A percentile compares a stretch with the other conserved stretches of the same genome.
These are phyloP conservation scores for Polychaeton citri DNA, from an alignment of 2,329 filamentous ascomycete genomes.

Conservation along the genomic window DNA sequence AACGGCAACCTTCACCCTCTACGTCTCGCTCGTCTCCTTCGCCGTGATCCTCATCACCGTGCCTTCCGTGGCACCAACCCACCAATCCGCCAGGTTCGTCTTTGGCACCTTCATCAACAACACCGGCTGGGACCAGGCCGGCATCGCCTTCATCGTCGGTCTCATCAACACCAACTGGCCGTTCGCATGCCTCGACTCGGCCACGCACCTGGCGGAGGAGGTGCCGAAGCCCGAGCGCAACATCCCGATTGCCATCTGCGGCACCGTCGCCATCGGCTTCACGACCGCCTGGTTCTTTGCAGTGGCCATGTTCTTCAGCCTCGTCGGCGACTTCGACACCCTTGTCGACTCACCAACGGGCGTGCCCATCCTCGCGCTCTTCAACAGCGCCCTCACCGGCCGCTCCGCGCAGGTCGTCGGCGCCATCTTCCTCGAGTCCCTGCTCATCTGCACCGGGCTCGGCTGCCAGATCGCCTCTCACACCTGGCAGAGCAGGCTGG, in stretches of 20 bases:
- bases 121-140: conserved; percentile 33
- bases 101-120: conserved; percentile 40
- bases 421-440: conserved; percentile 33
- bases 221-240: conserved; percentile 32
- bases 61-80: conserved; percentile 28
- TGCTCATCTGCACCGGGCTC: conserved; percentile 37
- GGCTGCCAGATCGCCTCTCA: conserved; percentile 43
- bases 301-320: conserved; percentile 37
- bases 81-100: conserved; percentile 35
- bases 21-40: conserved; percentile 36
- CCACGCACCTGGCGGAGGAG: conserved; percentile 39
- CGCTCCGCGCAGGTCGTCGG: conserved; percentile 34
- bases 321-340: conserved; percentile 28
- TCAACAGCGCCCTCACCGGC: conserved; percentile 29
- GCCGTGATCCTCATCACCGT: conserved; percentile 36
- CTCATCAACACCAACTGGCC: conserved; percentile 33
- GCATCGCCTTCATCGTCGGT: conserved; percentile 39
- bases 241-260: conserved; percentile 38
- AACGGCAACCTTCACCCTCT: conserved; percentile 31
- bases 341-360: conserved; percentile 28
- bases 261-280: conserved; percentile 36
- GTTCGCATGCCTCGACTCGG: conserved; percentile 38
- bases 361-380: conserved; percentile 21
- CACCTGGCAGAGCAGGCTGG: conserved; percentile 34
- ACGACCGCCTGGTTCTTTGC: conserved; percentile 35